A percentile compares a stretch with the other conserved stretches of the same genome.
Conservation (phyloP, 495 filamentous ascomycete species). For the Daldinia decipiens region DNA sequence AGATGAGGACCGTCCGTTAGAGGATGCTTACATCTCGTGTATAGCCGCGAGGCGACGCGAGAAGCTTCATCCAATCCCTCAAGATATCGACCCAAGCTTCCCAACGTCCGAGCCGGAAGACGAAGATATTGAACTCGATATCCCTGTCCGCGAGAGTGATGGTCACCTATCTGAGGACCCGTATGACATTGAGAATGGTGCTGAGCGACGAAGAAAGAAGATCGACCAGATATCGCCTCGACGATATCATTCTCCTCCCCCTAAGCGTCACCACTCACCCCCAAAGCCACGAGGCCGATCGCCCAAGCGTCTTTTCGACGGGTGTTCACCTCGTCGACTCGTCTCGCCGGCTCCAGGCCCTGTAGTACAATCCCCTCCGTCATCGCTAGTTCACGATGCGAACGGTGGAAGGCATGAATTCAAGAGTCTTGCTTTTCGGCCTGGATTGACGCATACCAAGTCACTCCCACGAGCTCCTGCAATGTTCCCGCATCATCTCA, state of each 20-base stretch:
- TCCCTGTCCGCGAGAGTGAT: conserved; percentile 64
- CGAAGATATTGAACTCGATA: conserved; percentile 70
- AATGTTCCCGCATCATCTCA: conserved; percentile 68
- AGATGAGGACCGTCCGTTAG: conserved; percentile 93
- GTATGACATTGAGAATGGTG: conserved; percentile 50
- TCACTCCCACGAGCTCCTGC: conserved; percentile 79
- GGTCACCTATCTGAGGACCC: conserved; percentile 67
- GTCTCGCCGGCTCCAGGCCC: conserved; percentile 68
- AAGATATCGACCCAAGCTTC: conserved; percentile 98
- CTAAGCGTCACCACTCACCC: conserved; percentile 58
- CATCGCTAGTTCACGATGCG: conserved; percentile 52
- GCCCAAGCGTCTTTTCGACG: conserved; percentile 70
- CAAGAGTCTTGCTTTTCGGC: conserved; percentile 70
- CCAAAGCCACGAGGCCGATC: conserved; percentile 59
- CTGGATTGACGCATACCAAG: conserved; percentile 74
- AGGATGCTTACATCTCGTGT: conserved; percentile 89
- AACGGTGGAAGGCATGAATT: conserved; percentile 54
- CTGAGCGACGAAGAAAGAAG: conserved; percentile 53
- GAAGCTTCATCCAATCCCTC: conserved; percentile 81
- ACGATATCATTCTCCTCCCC: conserved; percentile 59
- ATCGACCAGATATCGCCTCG: conserved; percentile 51
- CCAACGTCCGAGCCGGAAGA: conserved; percentile 92
- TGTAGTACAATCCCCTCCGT: conserved; percentile 56
- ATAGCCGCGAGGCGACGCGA: conserved; percentile 81
- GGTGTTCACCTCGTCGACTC: conserved; percentile 73